Percentiles rank a stretch among this genome's conserved stretches.
Evolutionary conservation across 139 green algal species (phyloP).

Genomic region (Chlorella ohadii): DNA sequence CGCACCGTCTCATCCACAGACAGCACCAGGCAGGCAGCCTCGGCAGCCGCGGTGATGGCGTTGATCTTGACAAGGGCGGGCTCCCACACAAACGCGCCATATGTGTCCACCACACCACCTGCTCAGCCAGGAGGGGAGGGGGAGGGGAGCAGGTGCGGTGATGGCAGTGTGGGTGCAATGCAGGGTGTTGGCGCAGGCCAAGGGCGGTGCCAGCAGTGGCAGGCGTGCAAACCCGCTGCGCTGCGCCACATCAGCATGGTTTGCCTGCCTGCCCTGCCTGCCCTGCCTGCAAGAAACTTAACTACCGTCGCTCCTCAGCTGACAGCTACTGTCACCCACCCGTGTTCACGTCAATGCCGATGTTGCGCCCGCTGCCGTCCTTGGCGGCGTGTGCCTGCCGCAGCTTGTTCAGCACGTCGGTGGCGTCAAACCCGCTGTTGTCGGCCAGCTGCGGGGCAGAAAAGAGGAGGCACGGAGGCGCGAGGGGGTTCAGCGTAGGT

Average conservation of each 20-base stretch:
- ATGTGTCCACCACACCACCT: slow-evolving; percentile 96
- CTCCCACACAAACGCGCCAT: slow-evolving; percentile 96
- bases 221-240: too few species aligned
- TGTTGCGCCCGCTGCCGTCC: slow-evolving; percentile 72
- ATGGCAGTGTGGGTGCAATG: too few species aligned
- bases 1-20: slow-evolving; percentile 97
- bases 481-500: too few species aligned
- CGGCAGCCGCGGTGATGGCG: slow-evolving; percentile 89
- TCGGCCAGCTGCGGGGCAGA: slow-evolving; percentile 78
- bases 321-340: slow-evolving; percentile 22
- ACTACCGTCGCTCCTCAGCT: too few species aligned
- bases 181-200: too few species aligned
- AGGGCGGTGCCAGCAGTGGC: too few species aligned
- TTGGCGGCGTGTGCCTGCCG: slow-evolving; percentile 93
- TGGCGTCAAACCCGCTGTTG: slow-evolving; percentile 98
- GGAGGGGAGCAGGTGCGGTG: too few species aligned
- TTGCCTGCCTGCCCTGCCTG: too few species aligned
- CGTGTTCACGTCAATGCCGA: slow-evolving; percentile 95
- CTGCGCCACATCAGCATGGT: too few species aligned
- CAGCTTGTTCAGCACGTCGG: slow-evolving; percentile 97
- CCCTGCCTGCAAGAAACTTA: too few species aligned
- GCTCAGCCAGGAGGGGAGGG: background rate
- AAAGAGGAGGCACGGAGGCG: too few species aligned
- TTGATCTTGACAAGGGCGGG: slow-evolving; percentile 95
- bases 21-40: slow-evolving; percentile 97